phyloP scores from a whole-genome alignment of 1,139 yeast species.

The Hansenula lynferdii region DNA sequence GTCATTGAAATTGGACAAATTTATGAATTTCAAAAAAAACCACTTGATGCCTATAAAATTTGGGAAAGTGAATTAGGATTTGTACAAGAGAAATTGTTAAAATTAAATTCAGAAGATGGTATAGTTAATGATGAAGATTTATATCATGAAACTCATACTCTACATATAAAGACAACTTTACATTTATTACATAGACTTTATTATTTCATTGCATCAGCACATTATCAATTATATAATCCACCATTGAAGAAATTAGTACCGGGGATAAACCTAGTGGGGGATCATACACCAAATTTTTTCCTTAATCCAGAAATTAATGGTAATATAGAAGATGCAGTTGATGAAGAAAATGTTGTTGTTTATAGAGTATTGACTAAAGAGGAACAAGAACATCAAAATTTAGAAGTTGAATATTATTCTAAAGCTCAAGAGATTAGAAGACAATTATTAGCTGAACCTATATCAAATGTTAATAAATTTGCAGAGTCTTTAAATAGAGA shows the following conservation, averaged over 20 bases:
- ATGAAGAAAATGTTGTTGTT: conserved; percentile 7
- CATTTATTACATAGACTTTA: conserved; percentile 70
- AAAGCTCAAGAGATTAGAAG: conserved; percentile 61
- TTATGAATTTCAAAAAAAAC: conserved; percentile 47
- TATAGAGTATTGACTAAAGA: conserved; percentile 15
- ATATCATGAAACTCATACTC: not conserved
- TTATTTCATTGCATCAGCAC: conserved; percentile 77
- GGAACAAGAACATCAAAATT: conserved; percentile 23
- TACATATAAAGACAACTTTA: conserved; percentile 18
- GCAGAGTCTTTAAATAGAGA: conserved; percentile 21
- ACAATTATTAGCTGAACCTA: conserved; percentile 43
- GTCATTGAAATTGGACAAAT: conserved; percentile 58
- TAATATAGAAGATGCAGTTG: not conserved
- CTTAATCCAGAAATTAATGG: conserved; percentile 6
- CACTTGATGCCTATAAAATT: conserved; percentile 42
- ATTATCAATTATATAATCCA: conserved; percentile 35
- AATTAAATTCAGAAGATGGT: conserved; percentile 18
- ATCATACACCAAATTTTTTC: too few relatives aligned
- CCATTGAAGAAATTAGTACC: conserved; percentile 10
- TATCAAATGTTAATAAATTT: conserved; percentile 22
- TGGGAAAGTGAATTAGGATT: conserved; percentile 35
- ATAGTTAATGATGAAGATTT: conserved; percentile 9
- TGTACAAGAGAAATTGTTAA: conserved; percentile 12
- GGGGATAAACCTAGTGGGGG: too few relatives aligned
- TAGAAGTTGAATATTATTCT: conserved; percentile 47